A percentile compares a stretch with the other conserved stretches of the same genome.
Conservation (phyloP, 2,329 filamentous ascomycete genomes). For the Paraphoma sp. region DNA sequence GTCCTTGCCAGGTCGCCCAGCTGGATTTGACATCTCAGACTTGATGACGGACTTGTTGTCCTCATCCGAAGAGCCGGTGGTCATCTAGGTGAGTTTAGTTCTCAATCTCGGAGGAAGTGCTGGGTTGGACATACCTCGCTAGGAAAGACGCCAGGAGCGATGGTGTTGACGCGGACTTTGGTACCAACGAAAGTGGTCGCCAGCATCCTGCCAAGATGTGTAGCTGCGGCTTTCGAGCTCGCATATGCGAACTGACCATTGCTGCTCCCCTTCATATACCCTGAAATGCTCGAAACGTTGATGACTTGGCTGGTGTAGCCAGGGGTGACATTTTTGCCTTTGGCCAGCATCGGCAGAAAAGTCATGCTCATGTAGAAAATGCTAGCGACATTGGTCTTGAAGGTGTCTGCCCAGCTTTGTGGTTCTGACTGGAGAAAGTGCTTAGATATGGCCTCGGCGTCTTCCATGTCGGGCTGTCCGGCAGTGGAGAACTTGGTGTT, state of each 20-base stretch:
- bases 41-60: slow-evolving; percentile 57
- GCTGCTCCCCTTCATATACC: slow-evolving; percentile 57
- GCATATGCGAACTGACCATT: slow-evolving; percentile 62
- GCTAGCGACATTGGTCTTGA: slow-evolving; percentile 59
- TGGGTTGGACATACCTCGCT: slow-evolving; percentile 30
- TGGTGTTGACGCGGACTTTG: slow-evolving; percentile 53
- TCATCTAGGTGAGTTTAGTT: slow-evolving; percentile 50
- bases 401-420: slow-evolving; percentile 57
- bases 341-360: slow-evolving; percentile 61
- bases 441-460: slow-evolving; percentile 56
- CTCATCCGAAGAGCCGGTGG: slow-evolving; percentile 52
- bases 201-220: slow-evolving; percentile 55
- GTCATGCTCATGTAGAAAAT: slow-evolving; percentile 62
- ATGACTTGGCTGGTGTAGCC: slow-evolving; percentile 60
- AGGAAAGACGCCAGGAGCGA: slow-evolving; percentile 55
- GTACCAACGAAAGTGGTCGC: slow-evolving; percentile 53
- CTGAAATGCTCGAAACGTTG: slow-evolving; percentile 61
- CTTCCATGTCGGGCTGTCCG: slow-evolving; percentile 58
- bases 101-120: not conserved
- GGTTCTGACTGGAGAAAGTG: slow-evolving; percentile 58
- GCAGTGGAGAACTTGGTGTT: slow-evolving; percentile 57
- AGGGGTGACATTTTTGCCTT: slow-evolving; percentile 53
- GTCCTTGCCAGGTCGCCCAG: slow-evolving; percentile 46
- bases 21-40: slow-evolving; percentile 52
- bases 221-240: slow-evolving; percentile 57